Evolutionary conservation across 306 rosid genomes (phyloP).

Genomic region (Coriaria nepalensis): DNA sequence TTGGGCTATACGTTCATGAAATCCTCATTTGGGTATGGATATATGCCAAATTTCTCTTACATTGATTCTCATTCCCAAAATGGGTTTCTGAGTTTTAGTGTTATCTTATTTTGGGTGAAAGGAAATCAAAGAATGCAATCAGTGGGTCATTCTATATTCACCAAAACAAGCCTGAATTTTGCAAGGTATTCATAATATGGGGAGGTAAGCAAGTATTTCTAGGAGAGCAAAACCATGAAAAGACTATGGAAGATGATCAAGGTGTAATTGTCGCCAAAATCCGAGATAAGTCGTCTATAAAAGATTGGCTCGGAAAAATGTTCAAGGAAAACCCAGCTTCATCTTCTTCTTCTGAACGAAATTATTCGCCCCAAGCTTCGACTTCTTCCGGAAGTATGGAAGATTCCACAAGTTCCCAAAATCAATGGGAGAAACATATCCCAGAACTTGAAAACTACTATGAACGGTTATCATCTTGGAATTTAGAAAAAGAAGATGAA

Average conservation of each 20-base stretch:
- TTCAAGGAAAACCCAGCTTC: slow-evolving; percentile 31
- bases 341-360: slow-evolving; percentile 16
- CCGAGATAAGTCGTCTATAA: slow-evolving; percentile 42
- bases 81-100: neutral
- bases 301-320: slow-evolving; percentile 57
- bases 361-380: slow-evolving; percentile 6
- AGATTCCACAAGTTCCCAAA: slow-evolving; percentile 23
- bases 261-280: slow-evolving; percentile 46
- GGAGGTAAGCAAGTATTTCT: slow-evolving; percentile 65
- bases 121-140: slow-evolving; percentile 60
- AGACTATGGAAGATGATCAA: slow-evolving; percentile 66
- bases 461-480: slow-evolving; percentile 32
- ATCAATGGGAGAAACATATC: slow-evolving; percentile 46
- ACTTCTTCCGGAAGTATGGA: slow-evolving; percentile 20
- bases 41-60: neutral
- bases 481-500: slow-evolving; percentile 25
- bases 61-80: neutral
- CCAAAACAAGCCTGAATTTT: slow-evolving; percentile 52
- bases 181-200: slow-evolving; percentile 59
- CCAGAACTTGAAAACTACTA: slow-evolving; percentile 48
- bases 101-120: slow-evolving; percentile 10
- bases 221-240: slow-evolving; percentile 33
- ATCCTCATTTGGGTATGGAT: slow-evolving; percentile 31
- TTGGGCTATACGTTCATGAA: slow-evolving; percentile 64
- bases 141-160: slow-evolving; percentile 55